Evolutionary conservation across 1,284 basidiomycete species (phyloP).

Genomic region (Omphalotus olearius): DNA sequence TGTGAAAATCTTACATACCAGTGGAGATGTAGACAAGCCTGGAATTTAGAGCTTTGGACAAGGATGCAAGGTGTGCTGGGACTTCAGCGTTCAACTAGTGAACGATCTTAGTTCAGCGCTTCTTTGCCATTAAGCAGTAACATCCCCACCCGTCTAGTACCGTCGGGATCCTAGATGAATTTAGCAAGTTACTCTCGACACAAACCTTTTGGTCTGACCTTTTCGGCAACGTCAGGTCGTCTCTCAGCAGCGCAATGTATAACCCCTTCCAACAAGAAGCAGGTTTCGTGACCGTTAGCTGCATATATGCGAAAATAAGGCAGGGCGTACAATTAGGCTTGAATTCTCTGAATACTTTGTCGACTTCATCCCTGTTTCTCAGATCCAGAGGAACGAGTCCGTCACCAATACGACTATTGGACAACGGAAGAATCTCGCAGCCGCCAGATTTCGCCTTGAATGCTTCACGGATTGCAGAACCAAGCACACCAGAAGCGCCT

Average conservation of each 20-base stretch:
- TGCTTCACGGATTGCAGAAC: conserved; percentile 59
- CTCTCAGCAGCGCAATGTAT: conserved; percentile 86
- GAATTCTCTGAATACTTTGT: conserved; percentile 45
- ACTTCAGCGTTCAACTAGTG: conserved; percentile 66
- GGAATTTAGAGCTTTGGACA: conserved; percentile 52
- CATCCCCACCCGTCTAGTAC: conserved; percentile 49
- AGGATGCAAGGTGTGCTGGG: conserved; percentile 55
- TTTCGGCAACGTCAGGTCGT: conserved; percentile 79
- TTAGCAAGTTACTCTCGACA: background rate
- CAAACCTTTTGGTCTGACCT: conserved; percentile 36
- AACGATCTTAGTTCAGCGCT: background rate
- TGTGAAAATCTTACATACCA: conserved; percentile 33
- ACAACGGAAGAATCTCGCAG: conserved; percentile 53
- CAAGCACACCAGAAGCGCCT: conserved; percentile 80
- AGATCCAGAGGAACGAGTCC: conserved; percentile 61
- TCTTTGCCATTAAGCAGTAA: background rate
- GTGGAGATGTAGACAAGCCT: conserved; percentile 77
- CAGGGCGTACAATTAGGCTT: conserved; percentile 59
- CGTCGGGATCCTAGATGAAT: conserved; percentile 56
- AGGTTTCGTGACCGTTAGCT: background rate
- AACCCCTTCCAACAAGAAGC: conserved; percentile 47
- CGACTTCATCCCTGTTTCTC: conserved; percentile 44
- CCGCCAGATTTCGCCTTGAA: conserved; percentile 38
- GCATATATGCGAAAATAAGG: background rate
- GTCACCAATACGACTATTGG: conserved; percentile 52